These are phyloP conservation scores for Yamadazyma laniorum DNA, from an alignment of 805 yeast genomes.

Conservation along the genomic window DNA sequence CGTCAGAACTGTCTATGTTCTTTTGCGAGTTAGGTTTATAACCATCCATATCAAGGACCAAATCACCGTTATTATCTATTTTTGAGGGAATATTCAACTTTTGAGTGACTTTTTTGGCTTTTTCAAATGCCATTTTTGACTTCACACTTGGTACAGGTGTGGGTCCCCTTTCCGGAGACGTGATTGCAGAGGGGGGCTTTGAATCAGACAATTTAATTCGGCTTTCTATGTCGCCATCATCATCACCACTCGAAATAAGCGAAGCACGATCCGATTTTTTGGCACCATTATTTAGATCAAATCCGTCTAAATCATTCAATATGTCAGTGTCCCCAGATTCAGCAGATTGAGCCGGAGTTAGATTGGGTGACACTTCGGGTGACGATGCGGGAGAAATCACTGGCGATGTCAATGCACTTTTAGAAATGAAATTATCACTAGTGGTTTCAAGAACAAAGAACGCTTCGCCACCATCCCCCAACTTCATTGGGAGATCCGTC, in stretches of 20 bases:
- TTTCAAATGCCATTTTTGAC: slow-evolving; percentile 48
- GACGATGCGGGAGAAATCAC: slow-evolving; percentile 68
- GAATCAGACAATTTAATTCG: slow-evolving; percentile 24
- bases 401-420: slow-evolving; percentile 81
- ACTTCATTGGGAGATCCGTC: slow-evolving; percentile 88
- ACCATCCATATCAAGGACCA: slow-evolving; percentile 91
- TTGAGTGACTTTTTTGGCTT: slow-evolving; percentile 61
- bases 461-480: slow-evolving; percentile 98
- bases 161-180: slow-evolving; percentile 17
- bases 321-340: slow-evolving; percentile 13
- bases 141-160: slow-evolving; percentile 25
- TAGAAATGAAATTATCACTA: slow-evolving; percentile 62
- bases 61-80: slow-evolving; percentile 84
- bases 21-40: slow-evolving; percentile 79
- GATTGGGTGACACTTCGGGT: slow-evolving; percentile 45
- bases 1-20: slow-evolving; percentile 74
- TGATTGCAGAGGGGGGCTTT: slow-evolving; percentile 10
- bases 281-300: slow-evolving; percentile 27
- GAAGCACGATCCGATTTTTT: background rate
- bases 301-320: slow-evolving; percentile 30
- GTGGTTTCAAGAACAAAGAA: slow-evolving; percentile 91
- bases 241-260: background rate
- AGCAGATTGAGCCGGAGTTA: slow-evolving; percentile 17
- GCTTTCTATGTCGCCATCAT: slow-evolving; percentile 28
- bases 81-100: slow-evolving; percentile 83